phyloP scores from a whole-genome alignment of 768 basidiomycete species.

The Suillus fuscotomentosus region DNA sequence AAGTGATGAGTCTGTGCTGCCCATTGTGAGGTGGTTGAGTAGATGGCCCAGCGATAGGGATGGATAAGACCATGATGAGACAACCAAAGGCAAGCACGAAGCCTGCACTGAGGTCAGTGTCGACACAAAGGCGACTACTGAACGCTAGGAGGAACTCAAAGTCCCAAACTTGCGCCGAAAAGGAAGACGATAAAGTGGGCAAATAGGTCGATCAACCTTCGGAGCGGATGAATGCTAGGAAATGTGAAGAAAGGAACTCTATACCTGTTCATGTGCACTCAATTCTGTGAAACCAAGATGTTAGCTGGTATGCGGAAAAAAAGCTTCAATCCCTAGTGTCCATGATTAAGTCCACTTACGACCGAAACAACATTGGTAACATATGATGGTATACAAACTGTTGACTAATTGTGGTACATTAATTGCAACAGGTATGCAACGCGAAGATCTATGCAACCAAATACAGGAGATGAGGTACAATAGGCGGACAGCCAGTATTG shows the following conservation, averaged over 20 bases:
- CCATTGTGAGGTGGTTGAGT: not conserved
- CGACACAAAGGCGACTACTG: not conserved
- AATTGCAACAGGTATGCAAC: too few species aligned
- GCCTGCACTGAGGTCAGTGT: not conserved
- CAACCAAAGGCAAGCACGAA: not conserved
- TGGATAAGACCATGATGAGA: not conserved
- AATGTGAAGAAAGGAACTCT: not conserved
- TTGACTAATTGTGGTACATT: not conserved
- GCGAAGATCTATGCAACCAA: not conserved
- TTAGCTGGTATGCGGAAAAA: not conserved
- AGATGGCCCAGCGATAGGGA: not conserved
- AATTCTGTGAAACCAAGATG: not conserved
- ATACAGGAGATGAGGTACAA: not conserved
- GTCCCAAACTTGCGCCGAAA: not conserved
- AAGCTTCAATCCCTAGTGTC: too few species aligned
- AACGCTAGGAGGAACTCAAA: not conserved
- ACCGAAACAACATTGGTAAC: not conserved
- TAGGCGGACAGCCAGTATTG: not conserved
- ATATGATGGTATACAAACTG: not conserved
- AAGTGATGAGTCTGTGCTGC: not conserved
- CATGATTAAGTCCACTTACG: too few species aligned
- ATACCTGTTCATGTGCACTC: not conserved
- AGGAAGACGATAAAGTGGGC: not conserved
- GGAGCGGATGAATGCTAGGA: not conserved
- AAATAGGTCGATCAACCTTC: not conserved